A percentile compares a stretch with the other conserved stretches of the same genome.
Evolutionary conservation across 768 basidiomycete species (phyloP).

Genomic region (Piloderma croceum): DNA sequence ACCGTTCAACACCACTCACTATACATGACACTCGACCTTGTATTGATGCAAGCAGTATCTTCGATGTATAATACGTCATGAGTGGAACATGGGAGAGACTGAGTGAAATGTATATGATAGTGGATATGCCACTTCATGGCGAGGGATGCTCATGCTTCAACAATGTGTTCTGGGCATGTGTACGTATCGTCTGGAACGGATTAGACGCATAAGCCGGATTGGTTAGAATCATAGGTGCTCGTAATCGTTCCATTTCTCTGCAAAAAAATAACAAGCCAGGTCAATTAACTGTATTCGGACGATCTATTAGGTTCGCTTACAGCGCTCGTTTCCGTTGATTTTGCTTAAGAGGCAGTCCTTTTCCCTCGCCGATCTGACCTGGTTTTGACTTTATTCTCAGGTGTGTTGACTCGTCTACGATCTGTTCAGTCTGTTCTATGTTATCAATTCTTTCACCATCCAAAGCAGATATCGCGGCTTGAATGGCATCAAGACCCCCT

Average conservation of each 20-base stretch:
- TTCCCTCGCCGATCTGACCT: constrained; percentile 66
- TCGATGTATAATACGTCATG: too few relatives aligned
- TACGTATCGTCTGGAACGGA: constrained; percentile 75
- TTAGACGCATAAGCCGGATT: constrained; percentile 60
- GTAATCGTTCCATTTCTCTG: constrained; percentile 61
- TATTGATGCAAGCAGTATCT: too few relatives aligned
- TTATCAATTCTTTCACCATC: constrained; percentile 29
- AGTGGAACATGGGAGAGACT: too few relatives aligned
- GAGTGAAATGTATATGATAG: too few relatives aligned
- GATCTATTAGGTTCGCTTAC: constrained; percentile 40
- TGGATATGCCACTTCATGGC: too few relatives aligned
- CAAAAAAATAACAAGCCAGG: constrained; percentile 1
- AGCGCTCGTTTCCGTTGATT: constrained; percentile 62
- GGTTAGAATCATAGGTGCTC: constrained; percentile 64
- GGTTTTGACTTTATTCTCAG: constrained; percentile 25
- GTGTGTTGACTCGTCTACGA: constrained; percentile 15
- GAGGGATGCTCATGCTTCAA: constrained; percentile 53
- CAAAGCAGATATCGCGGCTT: constrained; percentile 50
- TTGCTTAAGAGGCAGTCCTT: constrained; percentile 49
- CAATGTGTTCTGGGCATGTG: constrained; percentile 74
- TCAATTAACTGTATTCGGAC: not conserved
- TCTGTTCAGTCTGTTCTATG: constrained; percentile 13
- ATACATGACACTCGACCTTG: too few relatives aligned
- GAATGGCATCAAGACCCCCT: constrained; percentile 45
- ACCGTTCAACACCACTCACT: too few relatives aligned